Evolutionary conservation across 495 filamentous ascomycete genomes (phyloP).

Genomic region (Chaetomidium leptoderma): DNA sequence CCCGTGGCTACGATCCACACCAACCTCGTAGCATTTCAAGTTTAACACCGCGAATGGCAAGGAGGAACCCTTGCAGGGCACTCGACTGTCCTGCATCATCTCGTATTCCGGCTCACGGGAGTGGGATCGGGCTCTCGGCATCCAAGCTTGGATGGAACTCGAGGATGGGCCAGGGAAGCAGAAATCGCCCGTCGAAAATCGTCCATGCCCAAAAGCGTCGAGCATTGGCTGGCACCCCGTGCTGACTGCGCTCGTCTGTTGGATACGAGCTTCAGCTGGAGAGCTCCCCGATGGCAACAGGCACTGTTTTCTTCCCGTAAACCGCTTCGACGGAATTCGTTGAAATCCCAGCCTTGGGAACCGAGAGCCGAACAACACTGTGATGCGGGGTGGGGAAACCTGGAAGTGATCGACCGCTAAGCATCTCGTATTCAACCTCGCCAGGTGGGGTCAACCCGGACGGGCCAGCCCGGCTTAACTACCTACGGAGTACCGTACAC

Average conservation of each 20-base stretch:
- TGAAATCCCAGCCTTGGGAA: not conserved
- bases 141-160: not conserved
- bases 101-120: slow-evolving; percentile 6
- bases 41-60: not conserved
- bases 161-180: too few relatives aligned
- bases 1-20: not conserved
- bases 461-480: slow-evolving; percentile 8
- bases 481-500: too few relatives aligned
- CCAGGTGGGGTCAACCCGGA: not conserved
- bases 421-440: slow-evolving; percentile 9
- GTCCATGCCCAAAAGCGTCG: too few relatives aligned
- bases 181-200: too few relatives aligned
- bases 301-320: not conserved
- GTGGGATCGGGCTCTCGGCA: not conserved
- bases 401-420: slow-evolving; percentile 7
- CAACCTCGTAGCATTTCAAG: not conserved
- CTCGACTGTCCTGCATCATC: not conserved
- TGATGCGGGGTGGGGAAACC: slow-evolving; percentile 1
- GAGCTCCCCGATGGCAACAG: not conserved
- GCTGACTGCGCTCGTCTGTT: too few relatives aligned
- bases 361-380: not conserved
- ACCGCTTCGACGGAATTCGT: not conserved
- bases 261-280: too few relatives aligned
- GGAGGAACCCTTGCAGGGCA: not conserved
- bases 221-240: too few relatives aligned